Percentiles rank a stretch among this genome's conserved stretches.
Evolutionary conservation across 2,329 filamentous ascomycete species (phyloP).

Genomic region (Diaporthe sp.): DNA sequence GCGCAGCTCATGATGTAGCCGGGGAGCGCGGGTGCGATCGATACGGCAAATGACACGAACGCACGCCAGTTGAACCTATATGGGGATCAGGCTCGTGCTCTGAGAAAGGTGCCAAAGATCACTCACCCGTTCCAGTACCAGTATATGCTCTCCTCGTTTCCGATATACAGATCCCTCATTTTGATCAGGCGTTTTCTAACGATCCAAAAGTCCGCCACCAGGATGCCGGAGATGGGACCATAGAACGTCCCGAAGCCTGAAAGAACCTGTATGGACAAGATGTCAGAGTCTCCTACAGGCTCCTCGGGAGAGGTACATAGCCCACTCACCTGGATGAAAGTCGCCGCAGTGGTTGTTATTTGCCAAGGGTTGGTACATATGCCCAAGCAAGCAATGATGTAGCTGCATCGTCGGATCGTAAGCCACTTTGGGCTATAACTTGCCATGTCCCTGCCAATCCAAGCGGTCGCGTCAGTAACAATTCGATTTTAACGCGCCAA

Average conservation of each 20-base stretch:
- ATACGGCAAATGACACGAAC: constrained; percentile 36
- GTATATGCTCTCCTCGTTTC: constrained; percentile 43
- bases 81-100: background rate
- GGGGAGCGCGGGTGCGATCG: constrained; percentile 33
- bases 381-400: constrained; percentile 32
- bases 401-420: constrained; percentile 32
- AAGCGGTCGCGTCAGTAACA: background rate
- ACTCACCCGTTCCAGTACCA: constrained; percentile 40
- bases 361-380: constrained; percentile 36
- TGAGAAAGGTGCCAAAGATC: too few relatives aligned
- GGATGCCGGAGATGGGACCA: constrained; percentile 41
- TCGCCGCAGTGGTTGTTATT: constrained; percentile 35
- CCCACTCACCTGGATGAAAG: constrained; percentile 30
- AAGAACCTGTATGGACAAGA: constrained; percentile 36
- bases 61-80: constrained; percentile 42
- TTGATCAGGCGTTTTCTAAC: constrained; percentile 42
- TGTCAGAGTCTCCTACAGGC: background rate
- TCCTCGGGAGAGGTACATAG: too few relatives aligned
- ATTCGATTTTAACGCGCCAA: too few relatives aligned
- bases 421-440: constrained; percentile 32
- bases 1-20: constrained; percentile 37
- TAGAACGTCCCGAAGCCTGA: constrained; percentile 44
- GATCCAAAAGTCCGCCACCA: constrained; percentile 44
- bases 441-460: constrained; percentile 21
- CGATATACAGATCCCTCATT: constrained; percentile 43